A percentile compares a stretch with the other conserved stretches of the same genome.
Conservation (phyloP, 768 basidiomycete species). For the Boletus huronensis region DNA sequence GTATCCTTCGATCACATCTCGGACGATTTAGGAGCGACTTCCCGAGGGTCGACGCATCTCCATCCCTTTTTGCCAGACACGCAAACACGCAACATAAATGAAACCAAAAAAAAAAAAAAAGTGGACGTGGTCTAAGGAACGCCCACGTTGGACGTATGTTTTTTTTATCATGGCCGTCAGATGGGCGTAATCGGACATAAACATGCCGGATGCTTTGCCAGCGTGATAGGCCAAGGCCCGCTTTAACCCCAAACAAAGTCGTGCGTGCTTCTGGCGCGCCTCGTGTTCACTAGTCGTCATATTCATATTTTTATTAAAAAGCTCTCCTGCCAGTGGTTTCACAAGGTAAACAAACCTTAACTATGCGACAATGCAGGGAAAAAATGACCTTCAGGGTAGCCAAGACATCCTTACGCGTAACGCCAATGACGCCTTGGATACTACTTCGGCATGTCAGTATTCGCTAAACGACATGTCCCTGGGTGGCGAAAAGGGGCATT, state of each 20-base stretch:
- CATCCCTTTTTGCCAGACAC: neutral
- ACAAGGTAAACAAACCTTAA: conserved; percentile 26
- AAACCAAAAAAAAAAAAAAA: neutral
- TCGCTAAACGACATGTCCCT: conserved; percentile 21
- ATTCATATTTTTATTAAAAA: conserved; percentile 6
- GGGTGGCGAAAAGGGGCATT: conserved; percentile 18
- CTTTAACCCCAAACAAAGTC: conserved; percentile 25
- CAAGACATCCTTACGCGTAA: no score
- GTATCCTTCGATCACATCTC: conserved; percentile 3
- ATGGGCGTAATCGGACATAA: conserved; percentile 3
- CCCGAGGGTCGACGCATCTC: neutral
- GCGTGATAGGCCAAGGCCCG: neutral
- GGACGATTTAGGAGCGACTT: conserved; percentile 1
- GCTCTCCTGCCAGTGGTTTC: conserved; percentile 7
- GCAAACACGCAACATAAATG: neutral
- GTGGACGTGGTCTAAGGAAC: neutral
- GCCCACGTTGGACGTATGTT: neutral
- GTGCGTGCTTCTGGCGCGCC: conserved; percentile 27
- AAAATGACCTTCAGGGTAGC: conserved; percentile 12
- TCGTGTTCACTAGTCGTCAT: conserved; percentile 19
- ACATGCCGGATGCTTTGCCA: neutral
- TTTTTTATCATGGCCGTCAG: neutral
- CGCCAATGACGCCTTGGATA: conserved; percentile 11
- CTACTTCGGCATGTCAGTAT: conserved; percentile 12
- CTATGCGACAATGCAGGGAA: conserved; percentile 11